These are phyloP conservation scores for Plasmodium inui DNA, from an alignment of 169 alveolate genomes.

Conservation along the genomic window DNA sequence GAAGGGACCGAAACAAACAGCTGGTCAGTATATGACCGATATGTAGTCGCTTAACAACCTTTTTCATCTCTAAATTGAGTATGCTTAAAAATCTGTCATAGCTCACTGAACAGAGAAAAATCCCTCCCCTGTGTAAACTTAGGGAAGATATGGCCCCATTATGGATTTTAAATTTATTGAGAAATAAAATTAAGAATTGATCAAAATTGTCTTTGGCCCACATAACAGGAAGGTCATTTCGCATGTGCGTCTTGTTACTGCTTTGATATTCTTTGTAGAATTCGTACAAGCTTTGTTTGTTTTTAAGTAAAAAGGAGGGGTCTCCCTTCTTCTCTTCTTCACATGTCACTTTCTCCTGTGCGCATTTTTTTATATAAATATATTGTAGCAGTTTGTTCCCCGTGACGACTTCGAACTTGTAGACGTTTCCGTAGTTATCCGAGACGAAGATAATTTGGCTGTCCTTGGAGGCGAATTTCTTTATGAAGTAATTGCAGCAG, in stretches of 20 bases:
- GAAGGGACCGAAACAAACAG: slow-evolving; percentile 34
- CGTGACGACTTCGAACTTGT: slow-evolving; percentile 77
- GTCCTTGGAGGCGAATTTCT: slow-evolving; percentile 45
- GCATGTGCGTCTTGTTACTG: slow-evolving; percentile 47
- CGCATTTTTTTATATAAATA: slow-evolving; percentile 53
- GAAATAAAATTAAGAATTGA: slow-evolving; percentile 11
- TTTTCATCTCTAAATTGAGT: slow-evolving; percentile 22
- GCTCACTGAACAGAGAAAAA: slow-evolving; percentile 76
- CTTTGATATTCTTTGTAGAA: slow-evolving; percentile 62
- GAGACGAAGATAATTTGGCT: slow-evolving; percentile 76
- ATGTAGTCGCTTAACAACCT: slow-evolving; percentile 35
- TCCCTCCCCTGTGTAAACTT: slow-evolving; percentile 78
- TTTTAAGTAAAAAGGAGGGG: slow-evolving; percentile 38
- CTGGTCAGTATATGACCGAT: slow-evolving; percentile 54
- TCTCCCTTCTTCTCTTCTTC: slow-evolving; percentile 19
- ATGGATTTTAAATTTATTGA: slow-evolving; percentile 53
- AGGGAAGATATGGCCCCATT: slow-evolving; percentile 74
- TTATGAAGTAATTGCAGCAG: slow-evolving; percentile 33
- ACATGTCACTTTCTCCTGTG: slow-evolving; percentile 29
- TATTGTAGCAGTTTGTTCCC: slow-evolving; percentile 64
- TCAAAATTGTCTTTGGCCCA: slow-evolving; percentile 60
- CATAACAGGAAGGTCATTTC: slow-evolving; percentile 54
- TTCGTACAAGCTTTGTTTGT: slow-evolving; percentile 52
- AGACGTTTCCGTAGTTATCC: slow-evolving; percentile 82
- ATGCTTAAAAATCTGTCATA: slow-evolving; percentile 74